Conservation (phyloP, 1,284 basidiomycete genomes). For the Marasmius oreades region DNA sequence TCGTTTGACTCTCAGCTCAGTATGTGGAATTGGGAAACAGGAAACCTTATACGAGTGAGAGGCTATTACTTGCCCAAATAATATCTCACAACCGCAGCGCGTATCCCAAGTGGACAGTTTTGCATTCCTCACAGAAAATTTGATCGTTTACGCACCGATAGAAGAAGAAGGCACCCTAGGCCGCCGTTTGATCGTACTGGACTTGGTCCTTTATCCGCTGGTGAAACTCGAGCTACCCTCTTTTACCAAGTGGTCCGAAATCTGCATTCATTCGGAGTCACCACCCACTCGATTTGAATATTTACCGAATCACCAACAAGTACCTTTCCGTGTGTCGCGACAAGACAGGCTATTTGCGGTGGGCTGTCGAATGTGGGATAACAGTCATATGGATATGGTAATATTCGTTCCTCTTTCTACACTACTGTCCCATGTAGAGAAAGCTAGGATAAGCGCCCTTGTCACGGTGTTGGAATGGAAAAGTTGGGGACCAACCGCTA, state of each 20-base stretch:
- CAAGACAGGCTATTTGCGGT: conserved; percentile 13
- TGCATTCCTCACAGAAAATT: conserved; percentile 10
- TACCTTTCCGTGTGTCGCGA: conserved; percentile 10
- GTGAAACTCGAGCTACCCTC: not conserved
- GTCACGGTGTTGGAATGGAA: conserved; percentile 6
- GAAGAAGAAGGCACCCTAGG: not conserved
- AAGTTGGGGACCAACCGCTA: conserved; percentile 11
- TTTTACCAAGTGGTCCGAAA: not conserved
- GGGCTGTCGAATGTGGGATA: not conserved
- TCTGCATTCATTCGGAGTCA: conserved; percentile 5
- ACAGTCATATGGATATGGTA: not conserved
- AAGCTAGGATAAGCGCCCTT: not conserved
- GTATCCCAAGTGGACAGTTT: conserved; percentile 3
- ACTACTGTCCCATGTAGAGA: conserved; percentile 4
- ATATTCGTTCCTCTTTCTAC: conserved; percentile 12
- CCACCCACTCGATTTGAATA: not conserved
- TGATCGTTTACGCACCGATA: conserved; percentile 7
- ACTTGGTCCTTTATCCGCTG: not conserved
- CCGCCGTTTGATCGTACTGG: not conserved
- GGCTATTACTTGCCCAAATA: not conserved
- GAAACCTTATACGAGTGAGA: conserved; percentile 6
- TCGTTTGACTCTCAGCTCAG: conserved; percentile 6
- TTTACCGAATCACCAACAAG: not conserved
- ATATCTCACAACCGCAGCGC: not conserved
- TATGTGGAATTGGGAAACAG: conserved; percentile 16